Evolutionary conservation across 2,329 filamentous ascomycete species (phyloP), one percentile per base, ranked within the genome.

Genomic region (Epichloe typhina): DNA sequence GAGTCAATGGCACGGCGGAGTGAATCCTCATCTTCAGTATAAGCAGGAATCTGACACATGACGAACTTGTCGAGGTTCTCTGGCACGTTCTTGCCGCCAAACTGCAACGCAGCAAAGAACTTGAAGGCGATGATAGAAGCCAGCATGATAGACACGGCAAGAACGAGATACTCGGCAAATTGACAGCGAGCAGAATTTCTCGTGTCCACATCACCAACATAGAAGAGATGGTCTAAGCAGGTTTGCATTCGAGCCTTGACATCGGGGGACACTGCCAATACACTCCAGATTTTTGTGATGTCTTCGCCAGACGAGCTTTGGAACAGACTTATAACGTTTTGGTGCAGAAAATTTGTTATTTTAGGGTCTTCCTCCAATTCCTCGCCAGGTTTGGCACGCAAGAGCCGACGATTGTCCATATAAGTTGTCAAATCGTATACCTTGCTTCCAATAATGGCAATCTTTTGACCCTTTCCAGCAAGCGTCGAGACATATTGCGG

Each of bases 1-100:
- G 93, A 98, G 66, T 98, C 93, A 60, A 98, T 95, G 53, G 93
- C 93, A 74, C 91, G 90, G 50, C 93, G 88, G 26, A 98, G 76
- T 37, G 91, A 97, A 0, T 98, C 94, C 66, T 98, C 94, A 64
- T 97, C 93, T 72, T 98, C 93, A 0, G 93, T 98, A 62, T 98
- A 98, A 1, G 89, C 93, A 0, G 93, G 93, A 53, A 98, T 91
- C 67, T 96, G 94, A 64, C 88, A 95, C 69, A 98, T 96, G 65
- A 98, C 77, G 65, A 98, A 98, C 66, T 98, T 98, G 70, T 98
- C 93, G 33, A 98, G 79, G 63, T 96, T 93, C 69, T 98, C 93
- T 0, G 93, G 94, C 38, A 91, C 72, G 56, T 87, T 96, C 72
- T 95, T 95, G 59, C 77, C 82, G 43, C 88, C 84, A 61, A 98